phyloP scores from a whole-genome alignment of 2,329 filamentous ascomycete genomes.

The Polytolypa hystricis region DNA sequence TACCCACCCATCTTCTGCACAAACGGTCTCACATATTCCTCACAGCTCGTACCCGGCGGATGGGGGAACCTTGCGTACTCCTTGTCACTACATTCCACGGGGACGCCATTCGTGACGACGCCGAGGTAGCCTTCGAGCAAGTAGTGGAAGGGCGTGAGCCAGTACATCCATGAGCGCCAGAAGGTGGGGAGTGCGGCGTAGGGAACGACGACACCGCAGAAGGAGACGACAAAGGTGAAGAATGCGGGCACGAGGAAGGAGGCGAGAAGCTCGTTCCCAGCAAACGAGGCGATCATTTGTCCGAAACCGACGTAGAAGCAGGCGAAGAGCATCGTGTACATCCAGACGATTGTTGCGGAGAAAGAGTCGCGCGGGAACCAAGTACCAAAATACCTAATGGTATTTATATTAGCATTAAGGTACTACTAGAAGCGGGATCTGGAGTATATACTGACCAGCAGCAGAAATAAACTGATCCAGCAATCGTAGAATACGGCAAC shows the following conservation, averaged over 20 bases:
- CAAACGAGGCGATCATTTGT: conserved; percentile 55
- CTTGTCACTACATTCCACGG: conserved; percentile 42
- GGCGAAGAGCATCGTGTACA: conserved; percentile 56
- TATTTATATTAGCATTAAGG: conserved; percentile 19
- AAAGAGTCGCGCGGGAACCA: conserved; percentile 46
- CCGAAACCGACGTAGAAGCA: conserved; percentile 55
- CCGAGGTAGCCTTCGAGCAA: conserved; percentile 52
- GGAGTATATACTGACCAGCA: conserved; percentile 42
- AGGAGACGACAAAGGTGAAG: conserved; percentile 58
- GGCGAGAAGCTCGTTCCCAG: conserved; percentile 56
- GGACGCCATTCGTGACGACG: conserved; percentile 43
- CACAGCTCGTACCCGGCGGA: conserved; percentile 49
- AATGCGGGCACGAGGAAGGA: conserved; percentile 57
- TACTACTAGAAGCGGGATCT: conserved; percentile 1
- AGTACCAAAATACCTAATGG: conserved; percentile 41
- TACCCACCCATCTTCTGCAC: conserved; percentile 48
- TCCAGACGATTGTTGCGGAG: conserved; percentile 50
- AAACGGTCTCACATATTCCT: conserved; percentile 47
- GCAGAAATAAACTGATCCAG: conserved; percentile 53
- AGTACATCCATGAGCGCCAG: conserved; percentile 58
- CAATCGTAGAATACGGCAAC: conserved; percentile 57
- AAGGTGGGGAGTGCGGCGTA: conserved; percentile 52
- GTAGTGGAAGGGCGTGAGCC: conserved; percentile 57
- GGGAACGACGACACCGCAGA: conserved; percentile 66
- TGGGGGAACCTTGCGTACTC: conserved; percentile 52